These are phyloP conservation scores for Penicillium hesseltinei DNA, from an alignment of 2,329 filamentous ascomycete genomes.

Conservation along the genomic window DNA sequence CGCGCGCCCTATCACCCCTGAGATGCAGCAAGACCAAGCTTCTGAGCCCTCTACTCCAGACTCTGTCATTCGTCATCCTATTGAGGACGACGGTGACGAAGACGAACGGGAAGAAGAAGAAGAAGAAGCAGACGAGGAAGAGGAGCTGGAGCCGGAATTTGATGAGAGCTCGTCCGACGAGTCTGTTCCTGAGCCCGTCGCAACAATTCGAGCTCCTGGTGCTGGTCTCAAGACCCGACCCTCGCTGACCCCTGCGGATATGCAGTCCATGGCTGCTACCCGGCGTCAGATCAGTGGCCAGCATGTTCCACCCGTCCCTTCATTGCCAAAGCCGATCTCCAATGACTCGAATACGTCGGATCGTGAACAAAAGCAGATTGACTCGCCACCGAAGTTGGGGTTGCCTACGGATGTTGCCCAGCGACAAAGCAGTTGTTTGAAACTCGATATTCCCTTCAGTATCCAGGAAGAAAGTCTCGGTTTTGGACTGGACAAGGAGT, in stretches of 20 bases:
- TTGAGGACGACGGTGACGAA: slow-evolving; percentile 48
- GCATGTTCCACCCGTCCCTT: slow-evolving; percentile 43
- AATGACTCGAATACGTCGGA: slow-evolving; percentile 22
- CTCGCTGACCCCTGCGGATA: slow-evolving; percentile 81
- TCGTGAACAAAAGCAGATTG: slow-evolving; percentile 12
- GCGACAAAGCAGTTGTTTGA: slow-evolving; percentile 72
- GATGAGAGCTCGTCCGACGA: slow-evolving; percentile 44
- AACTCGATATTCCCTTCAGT: slow-evolving; percentile 77
- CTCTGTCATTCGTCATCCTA: slow-evolving; percentile 80
- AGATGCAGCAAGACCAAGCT: slow-evolving; percentile 60
- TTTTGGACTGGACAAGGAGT: slow-evolving; percentile 85
- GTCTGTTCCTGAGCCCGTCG: slow-evolving; percentile 74
- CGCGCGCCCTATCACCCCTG: slow-evolving; percentile 40
- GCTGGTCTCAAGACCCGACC: slow-evolving; percentile 85
- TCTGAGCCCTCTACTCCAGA: slow-evolving; percentile 72
- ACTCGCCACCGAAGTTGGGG: slow-evolving; percentile 16
- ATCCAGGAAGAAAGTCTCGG: slow-evolving; percentile 65
- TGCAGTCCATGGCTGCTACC: slow-evolving; percentile 79
- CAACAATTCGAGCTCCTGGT: slow-evolving; percentile 85
- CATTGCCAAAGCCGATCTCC: slow-evolving; percentile 24
- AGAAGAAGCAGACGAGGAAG: background rate
- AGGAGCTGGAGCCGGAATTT: slow-evolving; percentile 39
- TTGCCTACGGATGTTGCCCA: slow-evolving; percentile 41
- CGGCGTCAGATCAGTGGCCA: slow-evolving; percentile 82
- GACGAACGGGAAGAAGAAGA: slow-evolving; percentile 10